These are phyloP conservation scores for Neodidymelliopsis sp. DNA, from an alignment of 2,329 filamentous ascomycete species.

Conservation along the genomic window DNA sequence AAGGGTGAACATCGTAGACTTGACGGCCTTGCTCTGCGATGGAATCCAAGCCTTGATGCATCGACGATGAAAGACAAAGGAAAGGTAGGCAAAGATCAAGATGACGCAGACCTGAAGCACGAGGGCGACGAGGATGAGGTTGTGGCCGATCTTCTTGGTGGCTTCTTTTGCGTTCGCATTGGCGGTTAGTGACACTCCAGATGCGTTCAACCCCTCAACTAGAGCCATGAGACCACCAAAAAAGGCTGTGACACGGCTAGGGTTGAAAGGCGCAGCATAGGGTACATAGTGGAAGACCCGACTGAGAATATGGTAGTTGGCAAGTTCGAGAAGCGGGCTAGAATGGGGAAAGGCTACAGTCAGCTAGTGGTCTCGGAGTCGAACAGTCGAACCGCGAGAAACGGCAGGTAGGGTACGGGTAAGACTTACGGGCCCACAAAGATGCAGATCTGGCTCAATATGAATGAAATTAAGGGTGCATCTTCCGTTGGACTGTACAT, in stretches of 20 bases:
- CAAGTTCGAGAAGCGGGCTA: conserved; percentile 41
- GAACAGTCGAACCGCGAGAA: no score
- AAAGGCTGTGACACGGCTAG: conserved; percentile 63
- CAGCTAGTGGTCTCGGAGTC: conserved; percentile 48
- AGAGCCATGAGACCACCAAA: conserved; percentile 61
- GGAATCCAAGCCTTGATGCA: conserved; percentile 49
- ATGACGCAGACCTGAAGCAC: conserved; percentile 60
- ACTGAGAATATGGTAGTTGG: conserved; percentile 67
- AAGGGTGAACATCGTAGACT: conserved; percentile 56
- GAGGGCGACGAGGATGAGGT: conserved; percentile 57
- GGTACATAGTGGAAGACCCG: conserved; percentile 66
- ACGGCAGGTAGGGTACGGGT: no score
- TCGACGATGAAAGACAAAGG: conserved; percentile 54
- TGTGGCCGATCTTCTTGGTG: conserved; percentile 50
- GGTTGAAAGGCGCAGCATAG: conserved; percentile 63
- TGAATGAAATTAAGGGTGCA: no score
- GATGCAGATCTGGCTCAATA: no score
- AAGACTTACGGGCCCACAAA: no score
- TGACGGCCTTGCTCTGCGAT: conserved; percentile 52
- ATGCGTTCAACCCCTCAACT: conserved; percentile 59
- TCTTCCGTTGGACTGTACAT: no score
- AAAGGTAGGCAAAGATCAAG: conserved; percentile 54
- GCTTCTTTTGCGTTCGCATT: conserved; percentile 49
- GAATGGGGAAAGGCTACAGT: conserved; percentile 41
- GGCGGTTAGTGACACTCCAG: conserved; percentile 54